Percentiles rank a stretch among this genome's conserved stretches.
Conservation (phyloP, 345 rosid species). For the Populus deltoides region DNA sequence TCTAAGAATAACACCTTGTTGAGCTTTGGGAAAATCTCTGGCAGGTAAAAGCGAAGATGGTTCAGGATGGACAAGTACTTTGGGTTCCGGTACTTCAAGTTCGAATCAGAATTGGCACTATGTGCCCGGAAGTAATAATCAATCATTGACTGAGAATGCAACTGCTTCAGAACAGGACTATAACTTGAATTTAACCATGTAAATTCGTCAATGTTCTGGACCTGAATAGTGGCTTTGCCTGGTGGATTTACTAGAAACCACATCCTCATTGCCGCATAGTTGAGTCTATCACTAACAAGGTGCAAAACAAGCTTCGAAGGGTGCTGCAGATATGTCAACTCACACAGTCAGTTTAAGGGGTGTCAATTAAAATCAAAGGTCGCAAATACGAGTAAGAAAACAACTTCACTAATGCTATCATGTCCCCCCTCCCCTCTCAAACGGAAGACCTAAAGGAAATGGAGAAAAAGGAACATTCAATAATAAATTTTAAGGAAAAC, state of each 20-base stretch:
- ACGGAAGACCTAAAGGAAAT: neutral
- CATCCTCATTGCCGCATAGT: slow-evolving; percentile 98
- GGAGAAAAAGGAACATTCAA: neutral
- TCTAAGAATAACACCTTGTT: slow-evolving; percentile 86
- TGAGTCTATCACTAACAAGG: slow-evolving; percentile 87
- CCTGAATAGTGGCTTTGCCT: slow-evolving; percentile 75
- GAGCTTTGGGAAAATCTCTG: slow-evolving; percentile 92
- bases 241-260: slow-evolving; percentile 92
- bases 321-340: slow-evolving; percentile 51
- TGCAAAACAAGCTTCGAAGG: slow-evolving; percentile 90
- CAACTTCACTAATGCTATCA: neutral
- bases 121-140: slow-evolving; percentile 91
- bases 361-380: slow-evolving; percentile 1
- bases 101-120: slow-evolving; percentile 64
- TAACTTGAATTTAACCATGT: slow-evolving; percentile 92
- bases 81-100: slow-evolving; percentile 91
- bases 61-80: slow-evolving; percentile 92
- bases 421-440: neutral
- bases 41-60: slow-evolving; percentile 96
- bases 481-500: neutral
- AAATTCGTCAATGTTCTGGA: slow-evolving; percentile 88
- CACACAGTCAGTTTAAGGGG: slow-evolving; percentile 20
- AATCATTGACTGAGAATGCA: slow-evolving; percentile 79
- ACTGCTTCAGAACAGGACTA: slow-evolving; percentile 95
- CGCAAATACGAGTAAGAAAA: neutral